Evolutionary conservation across 2,329 filamentous ascomycete species (phyloP).

Genomic region (Fusarium subglutinans): DNA sequence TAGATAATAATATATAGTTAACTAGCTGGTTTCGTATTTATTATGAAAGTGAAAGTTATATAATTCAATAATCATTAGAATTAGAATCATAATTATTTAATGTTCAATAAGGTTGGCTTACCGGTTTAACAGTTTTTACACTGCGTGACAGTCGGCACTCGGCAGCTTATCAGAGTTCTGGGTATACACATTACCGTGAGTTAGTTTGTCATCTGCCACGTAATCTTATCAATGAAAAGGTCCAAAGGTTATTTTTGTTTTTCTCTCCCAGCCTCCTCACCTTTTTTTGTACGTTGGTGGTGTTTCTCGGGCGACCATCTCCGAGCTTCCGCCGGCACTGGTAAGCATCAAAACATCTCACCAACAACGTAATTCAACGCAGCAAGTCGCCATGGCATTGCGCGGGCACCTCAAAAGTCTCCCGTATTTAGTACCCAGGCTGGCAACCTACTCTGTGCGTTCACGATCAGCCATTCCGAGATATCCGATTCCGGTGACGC

Average conservation of each 20-base stretch:
- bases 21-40: not conserved
- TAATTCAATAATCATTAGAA: not conserved
- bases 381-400: not conserved
- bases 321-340: not conserved
- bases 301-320: not conserved
- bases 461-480: not conserved
- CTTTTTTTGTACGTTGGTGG: not conserved
- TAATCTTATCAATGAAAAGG: not conserved
- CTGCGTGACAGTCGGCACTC: not conserved
- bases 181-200: not conserved
- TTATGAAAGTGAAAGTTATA: not conserved
- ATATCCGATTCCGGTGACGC: not conserved
- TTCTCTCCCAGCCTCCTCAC: not conserved
- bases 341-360: not conserved
- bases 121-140: not conserved
- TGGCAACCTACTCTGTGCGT: fast-evolving
- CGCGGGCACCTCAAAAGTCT: not conserved
- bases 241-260: not conserved
- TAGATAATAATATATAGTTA: not conserved
- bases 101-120: not conserved
- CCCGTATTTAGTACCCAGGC: fast-evolving
- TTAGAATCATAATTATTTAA: not conserved
- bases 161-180: not conserved
- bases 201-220: not conserved
- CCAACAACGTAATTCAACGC: not conserved